These are phyloP conservation scores for Tulasnella sp. DNA, from an alignment of 768 basidiomycete genomes.

Conservation along the genomic window DNA sequence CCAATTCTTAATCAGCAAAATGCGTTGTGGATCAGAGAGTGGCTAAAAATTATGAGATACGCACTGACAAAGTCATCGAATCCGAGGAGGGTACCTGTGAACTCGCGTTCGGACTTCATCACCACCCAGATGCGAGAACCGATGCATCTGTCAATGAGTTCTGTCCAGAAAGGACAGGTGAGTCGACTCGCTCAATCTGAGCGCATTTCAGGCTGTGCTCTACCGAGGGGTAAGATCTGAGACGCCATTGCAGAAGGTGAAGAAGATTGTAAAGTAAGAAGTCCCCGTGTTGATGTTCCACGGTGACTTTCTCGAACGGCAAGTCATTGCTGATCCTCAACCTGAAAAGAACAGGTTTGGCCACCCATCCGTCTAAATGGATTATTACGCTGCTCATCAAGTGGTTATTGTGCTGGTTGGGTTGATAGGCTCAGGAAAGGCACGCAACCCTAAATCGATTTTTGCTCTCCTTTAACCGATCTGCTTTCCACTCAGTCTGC, in stretches of 20 bases:
- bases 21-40: no score
- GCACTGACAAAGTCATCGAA: slow-evolving; percentile 99
- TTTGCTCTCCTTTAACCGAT: neutral
- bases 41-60: slow-evolving; percentile 32
- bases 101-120: slow-evolving; percentile 96
- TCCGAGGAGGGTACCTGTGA: slow-evolving; percentile 79
- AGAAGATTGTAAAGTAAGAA: neutral
- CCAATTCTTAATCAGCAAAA: no score
- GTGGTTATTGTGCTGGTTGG: slow-evolving; percentile 64
- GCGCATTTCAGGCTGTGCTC: no score
- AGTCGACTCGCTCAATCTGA: neutral
- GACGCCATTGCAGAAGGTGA: slow-evolving; percentile 53
- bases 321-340: neutral
- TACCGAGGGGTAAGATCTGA: slow-evolving; percentile 78
- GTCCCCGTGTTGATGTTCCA: neutral
- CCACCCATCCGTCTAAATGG: neutral
- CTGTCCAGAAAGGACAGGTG: slow-evolving; percentile 36
- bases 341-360: neutral
- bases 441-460: slow-evolving; percentile 23
- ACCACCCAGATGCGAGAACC: slow-evolving; percentile 64
- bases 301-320: neutral
- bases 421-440: slow-evolving; percentile 65
- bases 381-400: slow-evolving; percentile 23
- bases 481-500: slow-evolving; percentile 40
- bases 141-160: slow-evolving; percentile 94